Evolutionary conservation across 345 rosid genomes (phyloP).

Genomic region (Citrus australasica): DNA sequence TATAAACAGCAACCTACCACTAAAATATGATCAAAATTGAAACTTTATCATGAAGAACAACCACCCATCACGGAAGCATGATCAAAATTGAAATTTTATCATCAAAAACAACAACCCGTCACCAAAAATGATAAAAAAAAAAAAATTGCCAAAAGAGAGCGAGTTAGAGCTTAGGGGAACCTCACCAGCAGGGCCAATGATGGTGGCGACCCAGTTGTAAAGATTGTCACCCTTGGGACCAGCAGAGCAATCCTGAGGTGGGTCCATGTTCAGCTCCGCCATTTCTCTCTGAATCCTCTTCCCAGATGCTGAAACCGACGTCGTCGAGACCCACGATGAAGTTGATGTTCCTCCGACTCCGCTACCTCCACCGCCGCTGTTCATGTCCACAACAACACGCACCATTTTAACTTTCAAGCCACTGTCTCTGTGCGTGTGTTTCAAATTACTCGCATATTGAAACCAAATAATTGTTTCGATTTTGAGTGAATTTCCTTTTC

Average conservation of each 20-base stretch:
- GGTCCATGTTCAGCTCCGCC: constrained; percentile 70
- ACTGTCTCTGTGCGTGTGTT: background rate
- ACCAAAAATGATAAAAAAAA: background rate
- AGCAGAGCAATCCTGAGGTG: constrained; percentile 82
- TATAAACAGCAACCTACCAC: background rate
- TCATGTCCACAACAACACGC: background rate
- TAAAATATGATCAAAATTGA: background rate
- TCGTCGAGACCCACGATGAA: constrained; percentile 75
- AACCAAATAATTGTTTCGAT: background rate
- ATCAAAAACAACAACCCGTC: background rate
- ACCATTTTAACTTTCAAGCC: background rate
- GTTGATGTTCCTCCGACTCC: constrained; percentile 23
- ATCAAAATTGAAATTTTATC: background rate
- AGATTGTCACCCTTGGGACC: constrained; percentile 94
- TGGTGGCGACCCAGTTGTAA: constrained; percentile 86
- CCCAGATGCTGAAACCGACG: constrained; percentile 81
- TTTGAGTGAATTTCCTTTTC: background rate
- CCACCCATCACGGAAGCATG: background rate
- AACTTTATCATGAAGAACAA: background rate
- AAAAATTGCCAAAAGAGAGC: background rate
- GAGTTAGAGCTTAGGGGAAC: background rate
- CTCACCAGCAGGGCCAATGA: constrained; percentile 75
- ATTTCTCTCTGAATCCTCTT: constrained; percentile 91
- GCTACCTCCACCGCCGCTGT: constrained; percentile 28
- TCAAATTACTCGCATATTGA: background rate